Base-by-base conservation (phyloP, 352 stramenopile species). In the Globisporangium uncinulatum region DNA sequence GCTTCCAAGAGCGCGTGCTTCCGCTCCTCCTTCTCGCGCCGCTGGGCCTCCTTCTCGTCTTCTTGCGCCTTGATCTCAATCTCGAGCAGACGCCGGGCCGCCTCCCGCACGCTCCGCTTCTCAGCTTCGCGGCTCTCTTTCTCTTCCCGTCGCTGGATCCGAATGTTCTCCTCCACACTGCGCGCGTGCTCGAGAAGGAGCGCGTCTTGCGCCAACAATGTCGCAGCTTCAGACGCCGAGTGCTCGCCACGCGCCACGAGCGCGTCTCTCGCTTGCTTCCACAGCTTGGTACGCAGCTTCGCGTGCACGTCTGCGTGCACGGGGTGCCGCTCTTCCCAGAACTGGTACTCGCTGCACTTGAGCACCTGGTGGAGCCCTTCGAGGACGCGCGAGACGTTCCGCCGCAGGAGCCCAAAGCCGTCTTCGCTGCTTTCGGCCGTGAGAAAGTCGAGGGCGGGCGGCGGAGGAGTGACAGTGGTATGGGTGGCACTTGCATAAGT, bases 301-400 rank as follows among this genome's bases (percentile, higher is more conserved):
- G 71, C 56, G 57, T 90, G 79, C 3, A 78, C 67, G 14, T 89
- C 74, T 9, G 74, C 65, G 29, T 71, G 76, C 13, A 90, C 74
- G 6, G 76, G 62, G 62, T 94, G 78, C 4, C 82, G 76, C 52
- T 90, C 76, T 65, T 94, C 82, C 84, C 82, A 94, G n/a, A 94
- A 90, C 42, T 88, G 78, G 61, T 94, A 94, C 51, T 88, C 79
- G 24, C 31, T 67, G 54, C 84, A 94, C 29, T 66, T 66, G 0
- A 89, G 44, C 17, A 90, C 82, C 42, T 74, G 73, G 37, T 76
- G 74, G 10, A 89, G 62, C 20, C 84, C 84, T 73, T 94, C 84
- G 9, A 94, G 49, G 3, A 88, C 65, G 11, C 81, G 73, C n/a
- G 72, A 85, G 50, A 94, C 76, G 56, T 79, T 85, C 46, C 79